phyloP scores from a whole-genome alignment of 345 rosid genomes.

The Lepidium didymum region DNA sequence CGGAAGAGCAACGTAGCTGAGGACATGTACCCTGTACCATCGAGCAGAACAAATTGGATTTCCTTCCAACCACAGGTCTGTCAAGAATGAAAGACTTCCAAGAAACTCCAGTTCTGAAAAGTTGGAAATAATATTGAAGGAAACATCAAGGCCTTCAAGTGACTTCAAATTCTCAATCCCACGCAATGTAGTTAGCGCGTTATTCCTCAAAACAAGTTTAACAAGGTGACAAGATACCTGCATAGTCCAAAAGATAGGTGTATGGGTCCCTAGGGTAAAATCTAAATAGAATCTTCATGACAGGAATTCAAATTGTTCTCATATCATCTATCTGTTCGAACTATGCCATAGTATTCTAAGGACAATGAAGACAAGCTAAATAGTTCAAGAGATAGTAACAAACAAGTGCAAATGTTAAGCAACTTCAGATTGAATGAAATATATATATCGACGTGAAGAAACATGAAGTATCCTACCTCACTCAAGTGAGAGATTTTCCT shows the following conservation, averaged over 20 bases:
- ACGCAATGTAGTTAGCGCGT: constrained; percentile 73
- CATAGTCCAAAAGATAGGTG: constrained; percentile 41
- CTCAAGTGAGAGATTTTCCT: constrained; percentile 56
- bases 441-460: not conserved
- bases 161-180: constrained; percentile 97
- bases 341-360: not conserved
- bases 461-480: constrained; percentile 49
- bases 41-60: constrained; percentile 87
- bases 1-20: constrained; percentile 61
- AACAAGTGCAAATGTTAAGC: not conserved
- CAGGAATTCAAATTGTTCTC: not conserved
- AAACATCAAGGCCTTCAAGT: constrained; percentile 93
- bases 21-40: constrained; percentile 89
- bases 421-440: not conserved
- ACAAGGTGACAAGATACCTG: constrained; percentile 82
- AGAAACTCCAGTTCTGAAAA: constrained; percentile 86
- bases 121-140: constrained; percentile 84
- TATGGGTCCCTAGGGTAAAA: constrained; percentile 27
- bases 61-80: constrained; percentile 94
- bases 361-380: constrained; percentile 2
- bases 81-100: constrained; percentile 51
- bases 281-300: constrained; percentile 15
- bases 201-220: constrained; percentile 93
- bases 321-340: not conserved
- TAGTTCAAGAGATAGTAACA: not conserved